phyloP scores from a whole-genome alignment of 2,329 filamentous ascomycete genomes.

The Microascus cirrosus region DNA sequence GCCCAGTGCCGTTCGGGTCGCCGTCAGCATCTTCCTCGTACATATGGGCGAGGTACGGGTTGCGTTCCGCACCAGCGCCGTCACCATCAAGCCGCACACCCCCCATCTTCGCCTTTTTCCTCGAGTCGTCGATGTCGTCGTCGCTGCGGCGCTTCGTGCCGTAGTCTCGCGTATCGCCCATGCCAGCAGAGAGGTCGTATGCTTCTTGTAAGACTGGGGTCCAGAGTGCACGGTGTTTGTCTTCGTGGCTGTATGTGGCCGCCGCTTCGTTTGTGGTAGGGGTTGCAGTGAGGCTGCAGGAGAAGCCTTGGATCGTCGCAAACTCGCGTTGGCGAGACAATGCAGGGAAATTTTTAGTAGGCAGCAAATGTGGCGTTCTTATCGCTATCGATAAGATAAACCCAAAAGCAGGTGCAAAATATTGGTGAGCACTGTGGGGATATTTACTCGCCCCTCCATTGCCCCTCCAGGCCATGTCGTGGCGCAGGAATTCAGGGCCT shows the following conservation, averaged over 20 bases:
- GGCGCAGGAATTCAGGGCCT: not conserved
- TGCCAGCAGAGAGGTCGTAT: not conserved
- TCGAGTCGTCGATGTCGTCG: slow-evolving; percentile 26
- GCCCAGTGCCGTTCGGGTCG: slow-evolving; percentile 25
- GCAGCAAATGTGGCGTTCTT: not conserved
- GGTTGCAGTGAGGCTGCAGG: no score
- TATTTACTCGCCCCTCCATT: not conserved
- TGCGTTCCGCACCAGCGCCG: slow-evolving; percentile 32
- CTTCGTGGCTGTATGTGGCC: not conserved
- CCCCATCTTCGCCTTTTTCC: slow-evolving; percentile 29
- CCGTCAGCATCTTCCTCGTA: slow-evolving; percentile 37
- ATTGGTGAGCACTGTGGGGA: not conserved
- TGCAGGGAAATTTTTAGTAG: not conserved
- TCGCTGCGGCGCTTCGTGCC: slow-evolving; percentile 32
- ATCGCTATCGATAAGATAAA: slow-evolving; percentile 5
- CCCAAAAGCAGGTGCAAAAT: not conserved
- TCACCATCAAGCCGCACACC: slow-evolving; percentile 12
- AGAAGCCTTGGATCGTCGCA: not conserved
- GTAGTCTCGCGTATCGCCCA: slow-evolving; percentile 26
- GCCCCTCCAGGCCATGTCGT: not conserved
- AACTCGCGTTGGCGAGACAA: not conserved
- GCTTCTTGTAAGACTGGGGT: not conserved
- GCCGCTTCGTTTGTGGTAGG: not conserved
- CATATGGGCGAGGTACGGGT: slow-evolving; percentile 89
- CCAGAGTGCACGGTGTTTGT: not conserved